Evolutionary conservation across 768 basidiomycete genomes (phyloP).

Genomic region (Saitozyma podzolica): DNA sequence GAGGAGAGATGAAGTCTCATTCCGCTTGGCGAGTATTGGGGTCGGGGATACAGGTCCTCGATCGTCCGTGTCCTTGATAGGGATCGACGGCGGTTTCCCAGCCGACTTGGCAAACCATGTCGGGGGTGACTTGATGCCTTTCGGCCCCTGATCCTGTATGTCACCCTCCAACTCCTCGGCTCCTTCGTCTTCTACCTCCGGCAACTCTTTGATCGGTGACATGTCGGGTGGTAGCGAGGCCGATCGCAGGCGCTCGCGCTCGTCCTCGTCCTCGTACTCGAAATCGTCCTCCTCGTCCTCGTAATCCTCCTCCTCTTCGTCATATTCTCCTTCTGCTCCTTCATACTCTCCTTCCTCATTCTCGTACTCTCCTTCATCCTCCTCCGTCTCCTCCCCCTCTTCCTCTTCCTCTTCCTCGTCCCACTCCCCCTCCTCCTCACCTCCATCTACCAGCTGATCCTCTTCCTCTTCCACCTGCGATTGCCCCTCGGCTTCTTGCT

Average conservation of each 20-base stretch:
- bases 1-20: slow-evolving; percentile 11
- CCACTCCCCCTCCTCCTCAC: slow-evolving; percentile 14
- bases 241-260: slow-evolving; percentile 1
- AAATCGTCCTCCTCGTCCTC: slow-evolving; percentile 11
- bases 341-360: slow-evolving; percentile 21
- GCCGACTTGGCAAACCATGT: slow-evolving; percentile 30
- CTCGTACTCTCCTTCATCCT: slow-evolving; percentile 8
- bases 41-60: too few relatives aligned
- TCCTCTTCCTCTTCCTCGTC: slow-evolving; percentile 6
- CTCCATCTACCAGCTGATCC: slow-evolving; percentile 6
- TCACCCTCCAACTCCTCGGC: slow-evolving; percentile 1
- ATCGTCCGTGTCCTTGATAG: slow-evolving; percentile 3
- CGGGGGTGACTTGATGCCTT: slow-evolving; percentile 25
- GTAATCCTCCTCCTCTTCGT: slow-evolving; percentile 24
- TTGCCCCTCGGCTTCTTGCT: slow-evolving; percentile 1
- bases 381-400: slow-evolving; percentile 9
- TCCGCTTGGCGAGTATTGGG: too few relatives aligned
- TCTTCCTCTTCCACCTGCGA: slow-evolving; percentile 3
- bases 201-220: slow-evolving; percentile 30
- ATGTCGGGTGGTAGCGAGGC: slow-evolving; percentile 20
- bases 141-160: slow-evolving; percentile 6
- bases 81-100: slow-evolving; percentile 2
- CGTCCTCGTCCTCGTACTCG: slow-evolving; percentile 10
- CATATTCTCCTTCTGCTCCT: slow-evolving; percentile 17
- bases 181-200: slow-evolving; percentile 15